Percentiles rank a stretch among this genome's conserved stretches.
These are phyloP conservation scores for Incumbomyces lentus DNA, from an alignment of 2,329 filamentous ascomycete genomes.

Conservation along the genomic window DNA sequence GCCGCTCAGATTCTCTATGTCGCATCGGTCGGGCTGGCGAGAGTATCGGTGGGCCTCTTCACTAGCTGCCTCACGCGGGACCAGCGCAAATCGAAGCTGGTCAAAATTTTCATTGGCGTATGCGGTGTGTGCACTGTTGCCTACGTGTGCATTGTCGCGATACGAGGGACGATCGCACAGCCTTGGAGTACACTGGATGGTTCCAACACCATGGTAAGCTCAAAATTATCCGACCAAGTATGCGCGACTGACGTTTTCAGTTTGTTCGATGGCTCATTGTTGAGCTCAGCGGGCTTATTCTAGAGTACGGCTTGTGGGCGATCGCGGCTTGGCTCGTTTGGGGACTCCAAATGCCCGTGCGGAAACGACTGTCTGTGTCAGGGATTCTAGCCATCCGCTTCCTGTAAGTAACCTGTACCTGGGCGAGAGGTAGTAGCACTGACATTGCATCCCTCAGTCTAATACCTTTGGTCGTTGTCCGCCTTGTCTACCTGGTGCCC, in stretches of 20 bases:
- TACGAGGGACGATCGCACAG: conserved; percentile 2
- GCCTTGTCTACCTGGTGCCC: neutral
- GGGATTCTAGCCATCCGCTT: too few relatives aligned
- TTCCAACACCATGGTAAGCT: conserved; percentile 7
- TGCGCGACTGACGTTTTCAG: neutral
- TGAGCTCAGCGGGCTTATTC: conserved; percentile 1
- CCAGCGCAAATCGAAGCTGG: neutral
- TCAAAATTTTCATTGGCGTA: neutral
- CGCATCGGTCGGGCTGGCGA: conserved; percentile 6
- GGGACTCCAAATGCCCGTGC: conserved; percentile 7
- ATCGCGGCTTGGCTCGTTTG: conserved; percentile 9
- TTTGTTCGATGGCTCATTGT: neutral
- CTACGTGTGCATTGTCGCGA: neutral
- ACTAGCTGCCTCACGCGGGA: conserved; percentile 8
- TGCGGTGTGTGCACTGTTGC: neutral
- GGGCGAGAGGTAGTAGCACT: too few relatives aligned
- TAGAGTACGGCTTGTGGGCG: conserved; percentile 8
- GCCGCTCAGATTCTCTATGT: conserved; percentile 7
- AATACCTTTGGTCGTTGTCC: neutral
- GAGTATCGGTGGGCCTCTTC: conserved; percentile 9
- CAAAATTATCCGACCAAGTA: neutral
- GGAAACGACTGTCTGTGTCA: neutral
- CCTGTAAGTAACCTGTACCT: too few relatives aligned
- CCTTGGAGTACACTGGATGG: conserved; percentile 10
- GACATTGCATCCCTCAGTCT: neutral